These are phyloP conservation scores for Candida taoyuanica DNA, from an alignment of 805 yeast genomes.

Conservation along the genomic window DNA sequence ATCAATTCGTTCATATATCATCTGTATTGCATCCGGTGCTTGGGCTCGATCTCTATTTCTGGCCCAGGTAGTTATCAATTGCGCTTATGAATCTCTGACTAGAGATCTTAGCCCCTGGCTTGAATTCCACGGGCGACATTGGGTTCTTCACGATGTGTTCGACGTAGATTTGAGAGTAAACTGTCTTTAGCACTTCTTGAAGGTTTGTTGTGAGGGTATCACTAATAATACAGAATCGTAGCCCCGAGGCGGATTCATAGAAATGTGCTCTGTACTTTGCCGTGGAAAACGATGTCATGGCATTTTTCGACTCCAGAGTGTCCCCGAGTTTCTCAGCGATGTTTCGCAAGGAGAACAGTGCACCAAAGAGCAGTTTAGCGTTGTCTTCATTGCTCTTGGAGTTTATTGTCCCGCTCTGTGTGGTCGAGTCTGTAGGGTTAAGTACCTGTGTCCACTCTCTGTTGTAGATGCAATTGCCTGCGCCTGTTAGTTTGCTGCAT, in stretches of 20 bases:
- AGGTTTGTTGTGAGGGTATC: slow-evolving; percentile 57
- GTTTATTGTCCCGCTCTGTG: slow-evolving; percentile 38
- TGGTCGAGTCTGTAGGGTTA: slow-evolving; percentile 11
- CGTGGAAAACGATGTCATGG: slow-evolving; percentile 57
- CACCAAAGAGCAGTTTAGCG: slow-evolving; percentile 82
- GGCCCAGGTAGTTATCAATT: slow-evolving; percentile 14
- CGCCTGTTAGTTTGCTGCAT: neutral
- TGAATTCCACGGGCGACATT: slow-evolving; percentile 54
- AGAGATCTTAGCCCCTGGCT: slow-evolving; percentile 45
- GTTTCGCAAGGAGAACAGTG: slow-evolving; percentile 72
- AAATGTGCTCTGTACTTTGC: slow-evolving; percentile 76
- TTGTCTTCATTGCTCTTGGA: slow-evolving; percentile 59
- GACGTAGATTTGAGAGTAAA: slow-evolving; percentile 57
- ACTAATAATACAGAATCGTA: slow-evolving; percentile 70
- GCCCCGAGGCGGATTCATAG: slow-evolving; percentile 72
- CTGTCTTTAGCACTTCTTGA: slow-evolving; percentile 48
- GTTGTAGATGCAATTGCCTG: slow-evolving; percentile 71
- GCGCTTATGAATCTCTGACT: slow-evolving; percentile 46
- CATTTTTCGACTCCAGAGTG: slow-evolving; percentile 30
- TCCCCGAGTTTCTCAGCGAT: slow-evolving; percentile 54
- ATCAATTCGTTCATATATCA: neutral
- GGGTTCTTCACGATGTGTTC: slow-evolving; percentile 60
- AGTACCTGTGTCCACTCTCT: slow-evolving; percentile 57
- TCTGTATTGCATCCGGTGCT: neutral
- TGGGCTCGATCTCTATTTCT: neutral